A percentile compares a stretch with the other conserved stretches of the same genome.
Conservation (phyloP, 495 filamentous ascomycete species). For the Penicillium crystallinum region DNA sequence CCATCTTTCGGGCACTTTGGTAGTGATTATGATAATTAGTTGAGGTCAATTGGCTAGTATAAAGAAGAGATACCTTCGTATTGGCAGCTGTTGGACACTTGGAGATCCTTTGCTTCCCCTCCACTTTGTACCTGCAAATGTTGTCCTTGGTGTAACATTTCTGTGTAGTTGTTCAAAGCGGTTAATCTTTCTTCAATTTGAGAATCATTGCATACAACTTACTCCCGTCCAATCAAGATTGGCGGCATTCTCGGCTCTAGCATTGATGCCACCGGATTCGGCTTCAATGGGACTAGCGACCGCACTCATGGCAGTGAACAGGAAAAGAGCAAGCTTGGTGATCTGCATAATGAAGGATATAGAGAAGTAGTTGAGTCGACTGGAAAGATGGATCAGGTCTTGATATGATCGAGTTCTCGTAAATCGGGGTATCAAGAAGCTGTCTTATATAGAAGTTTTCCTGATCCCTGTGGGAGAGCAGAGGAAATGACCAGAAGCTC, state of each 20-base stretch:
- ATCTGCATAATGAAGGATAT: neutral
- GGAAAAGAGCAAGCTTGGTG: slow-evolving; percentile 1
- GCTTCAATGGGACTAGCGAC: neutral
- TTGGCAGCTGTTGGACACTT: neutral
- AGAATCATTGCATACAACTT: neutral
- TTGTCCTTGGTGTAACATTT: neutral
- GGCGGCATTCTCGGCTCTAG: neutral
- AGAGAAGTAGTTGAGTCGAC: neutral
- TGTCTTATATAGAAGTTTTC: neutral
- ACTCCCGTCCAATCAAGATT: neutral
- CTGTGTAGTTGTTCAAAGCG: neutral
- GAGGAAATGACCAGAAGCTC: neutral
- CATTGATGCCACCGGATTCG: neutral
- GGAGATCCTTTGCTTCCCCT: neutral
- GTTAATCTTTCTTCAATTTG: neutral
- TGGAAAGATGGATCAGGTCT: neutral
- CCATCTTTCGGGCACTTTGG: neutral
- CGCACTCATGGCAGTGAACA: slow-evolving; percentile 1
- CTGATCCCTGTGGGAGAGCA: neutral
- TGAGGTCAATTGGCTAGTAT: neutral
- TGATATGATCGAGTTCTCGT: neutral
- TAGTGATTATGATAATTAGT: neutral
- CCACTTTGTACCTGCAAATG: neutral
- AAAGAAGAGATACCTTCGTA: neutral
- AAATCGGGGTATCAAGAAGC: neutral